Evolutionary conservation across 2,329 filamentous ascomycete species (phyloP).

Genomic region (Diaporthe amygdali): DNA sequence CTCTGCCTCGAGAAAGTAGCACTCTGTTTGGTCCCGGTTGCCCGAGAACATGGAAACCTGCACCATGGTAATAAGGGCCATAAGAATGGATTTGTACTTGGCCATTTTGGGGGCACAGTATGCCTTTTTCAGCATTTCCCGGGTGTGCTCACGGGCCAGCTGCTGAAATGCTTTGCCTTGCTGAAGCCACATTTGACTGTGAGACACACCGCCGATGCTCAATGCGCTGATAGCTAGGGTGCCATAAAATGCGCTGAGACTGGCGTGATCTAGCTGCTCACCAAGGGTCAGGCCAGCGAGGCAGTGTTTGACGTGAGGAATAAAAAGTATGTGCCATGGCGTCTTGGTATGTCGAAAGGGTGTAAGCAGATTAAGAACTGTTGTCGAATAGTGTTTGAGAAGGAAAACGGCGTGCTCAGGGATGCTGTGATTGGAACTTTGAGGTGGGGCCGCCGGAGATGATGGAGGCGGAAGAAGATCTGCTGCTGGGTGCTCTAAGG

Average conservation of each 20-base stretch:
- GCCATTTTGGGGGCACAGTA: conserved; percentile 25
- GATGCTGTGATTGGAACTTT: neutral
- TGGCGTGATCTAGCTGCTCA: conserved; percentile 39
- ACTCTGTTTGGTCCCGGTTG: conserved; percentile 39
- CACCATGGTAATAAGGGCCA: conserved; percentile 46
- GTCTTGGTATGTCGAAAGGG: conserved; percentile 44
- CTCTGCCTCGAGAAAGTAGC: conserved; percentile 44
- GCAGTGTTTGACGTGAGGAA: conserved; percentile 41
- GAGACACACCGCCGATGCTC: conserved; percentile 36
- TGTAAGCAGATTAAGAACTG: conserved; percentile 40
- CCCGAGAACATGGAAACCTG: conserved; percentile 41
- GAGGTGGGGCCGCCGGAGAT: neutral
- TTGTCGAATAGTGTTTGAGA: conserved; percentile 42
- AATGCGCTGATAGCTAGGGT: conserved; percentile 45
- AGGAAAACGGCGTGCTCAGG: conserved; percentile 41
- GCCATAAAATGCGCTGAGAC: conserved; percentile 42
- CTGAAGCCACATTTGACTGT: conserved; percentile 36
- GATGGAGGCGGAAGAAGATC: neutral
- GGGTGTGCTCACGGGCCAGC: conserved; percentile 35
- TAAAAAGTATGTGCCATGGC: conserved; percentile 45
- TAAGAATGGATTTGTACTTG: conserved; percentile 47
- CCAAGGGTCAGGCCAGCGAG: conserved; percentile 42
- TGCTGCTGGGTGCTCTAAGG: neutral
- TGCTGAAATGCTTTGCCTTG: conserved; percentile 35
- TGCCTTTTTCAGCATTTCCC: conserved; percentile 36